Conservation (phyloP, 805 yeast species). For the Barnettozyma siamensis region DNA sequence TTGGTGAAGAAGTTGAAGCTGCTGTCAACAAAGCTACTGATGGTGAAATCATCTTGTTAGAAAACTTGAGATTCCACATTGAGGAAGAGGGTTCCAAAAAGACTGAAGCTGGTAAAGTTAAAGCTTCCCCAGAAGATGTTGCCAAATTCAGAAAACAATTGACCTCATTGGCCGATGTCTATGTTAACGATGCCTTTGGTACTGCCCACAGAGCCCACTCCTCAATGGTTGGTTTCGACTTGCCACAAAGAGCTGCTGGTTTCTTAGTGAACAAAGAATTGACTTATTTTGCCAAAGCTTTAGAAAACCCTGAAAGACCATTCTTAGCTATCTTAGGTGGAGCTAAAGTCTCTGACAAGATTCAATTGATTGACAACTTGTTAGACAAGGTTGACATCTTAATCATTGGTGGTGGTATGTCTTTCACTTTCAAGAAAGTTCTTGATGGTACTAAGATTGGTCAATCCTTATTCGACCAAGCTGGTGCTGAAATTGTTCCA, state of each 20-base stretch:
- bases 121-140: slow-evolving; percentile 84
- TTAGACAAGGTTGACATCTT: slow-evolving; percentile 92
- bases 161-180: slow-evolving; percentile 92
- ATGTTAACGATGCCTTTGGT: slow-evolving; percentile 97
- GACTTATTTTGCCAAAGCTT: slow-evolving; percentile 95
- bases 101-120: slow-evolving; percentile 88
- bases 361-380: slow-evolving; percentile 94
- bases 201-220: slow-evolving; percentile 99
- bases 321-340: slow-evolving; percentile 99
- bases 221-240: slow-evolving; percentile 96
- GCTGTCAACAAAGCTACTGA: slow-evolving; percentile 66
- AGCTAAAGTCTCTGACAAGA: slow-evolving; percentile 98
- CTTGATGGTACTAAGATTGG: slow-evolving; percentile 83
- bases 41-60: slow-evolving; percentile 86
- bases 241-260: slow-evolving; percentile 97
- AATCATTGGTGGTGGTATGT: slow-evolving; percentile 99
- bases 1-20: slow-evolving; percentile 83
- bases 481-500: slow-evolving; percentile 94
- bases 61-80: slow-evolving; percentile 97
- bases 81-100: slow-evolving; percentile 95
- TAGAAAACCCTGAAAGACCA: slow-evolving; percentile 97
- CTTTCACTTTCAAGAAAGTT: slow-evolving; percentile 97
- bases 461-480: slow-evolving; percentile 85
- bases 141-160: slow-evolving; percentile 83
- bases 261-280: slow-evolving; percentile 98